A percentile compares a stretch with the other conserved stretches of the same genome.
phyloP scores from a whole-genome alignment of 306 rosid genomes.

The Quercus agrifolia region DNA sequence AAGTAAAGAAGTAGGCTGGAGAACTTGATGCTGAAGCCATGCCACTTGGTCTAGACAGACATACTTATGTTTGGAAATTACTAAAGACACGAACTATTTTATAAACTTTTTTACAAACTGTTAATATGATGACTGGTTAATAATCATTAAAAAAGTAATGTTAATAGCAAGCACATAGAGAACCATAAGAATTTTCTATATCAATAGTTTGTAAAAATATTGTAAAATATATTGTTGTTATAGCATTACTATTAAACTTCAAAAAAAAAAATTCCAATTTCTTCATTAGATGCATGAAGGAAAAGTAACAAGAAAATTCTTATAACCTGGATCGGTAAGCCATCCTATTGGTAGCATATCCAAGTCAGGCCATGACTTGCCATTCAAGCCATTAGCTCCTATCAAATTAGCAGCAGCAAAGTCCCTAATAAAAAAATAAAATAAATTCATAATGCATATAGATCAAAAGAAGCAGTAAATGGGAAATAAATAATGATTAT shows the following conservation, averaged over 20 bases:
- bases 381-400: slow-evolving; percentile 69
- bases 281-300: not conserved
- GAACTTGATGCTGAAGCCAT: not conserved
- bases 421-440: slow-evolving; percentile 50
- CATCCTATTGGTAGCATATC: slow-evolving; percentile 97
- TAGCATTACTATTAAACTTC: too few relatives aligned
- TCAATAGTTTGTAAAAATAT: too few relatives aligned
- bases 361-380: slow-evolving; percentile 98
- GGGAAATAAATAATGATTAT: slow-evolving; percentile 6
- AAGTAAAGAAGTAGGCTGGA: not conserved
- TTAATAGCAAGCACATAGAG: too few relatives aligned
- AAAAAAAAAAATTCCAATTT: not conserved
- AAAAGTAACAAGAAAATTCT: slow-evolving; percentile 11
- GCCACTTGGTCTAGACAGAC: not conserved
- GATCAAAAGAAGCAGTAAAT: slow-evolving; percentile 2
- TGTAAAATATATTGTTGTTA: too few relatives aligned
- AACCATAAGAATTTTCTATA: too few relatives aligned
- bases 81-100: too few relatives aligned
- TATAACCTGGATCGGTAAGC: slow-evolving; percentile 75
- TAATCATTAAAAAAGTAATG: too few relatives aligned
- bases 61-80: not conserved
- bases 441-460: not conserved
- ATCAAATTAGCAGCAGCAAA: slow-evolving; percentile 69
- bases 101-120: too few relatives aligned
- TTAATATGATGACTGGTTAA: accelerated